Evolutionary conservation across 164 flowering plant species (phyloP).

Genomic region (Macadamia tetraphylla): DNA sequence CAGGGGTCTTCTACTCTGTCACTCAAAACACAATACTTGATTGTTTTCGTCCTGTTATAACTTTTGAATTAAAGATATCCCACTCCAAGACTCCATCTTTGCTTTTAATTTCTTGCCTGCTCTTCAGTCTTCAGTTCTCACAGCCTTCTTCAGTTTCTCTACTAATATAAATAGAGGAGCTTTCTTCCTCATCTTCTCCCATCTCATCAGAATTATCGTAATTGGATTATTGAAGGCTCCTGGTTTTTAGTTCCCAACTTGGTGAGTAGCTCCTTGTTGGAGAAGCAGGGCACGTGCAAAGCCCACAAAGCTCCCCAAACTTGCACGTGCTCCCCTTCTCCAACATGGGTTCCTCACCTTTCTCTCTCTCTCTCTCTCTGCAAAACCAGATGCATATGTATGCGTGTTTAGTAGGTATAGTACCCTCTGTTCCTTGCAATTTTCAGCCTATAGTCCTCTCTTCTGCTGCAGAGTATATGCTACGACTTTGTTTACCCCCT

Average conservation of each 20-base stretch:
- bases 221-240: neutral
- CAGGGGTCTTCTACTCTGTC: neutral
- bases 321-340: slow-evolving; percentile 60
- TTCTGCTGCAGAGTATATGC: too few species aligned
- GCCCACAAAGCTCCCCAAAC: neutral
- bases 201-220: neutral
- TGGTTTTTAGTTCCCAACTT: neutral
- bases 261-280: slow-evolving; percentile 71
- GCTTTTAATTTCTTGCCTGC: slow-evolving; percentile 6
- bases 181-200: neutral
- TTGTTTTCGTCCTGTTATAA: slow-evolving; percentile 7
- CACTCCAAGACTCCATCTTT: slow-evolving; percentile 30
- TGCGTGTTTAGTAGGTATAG: neutral
- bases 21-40: neutral
- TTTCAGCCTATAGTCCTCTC: too few species aligned
- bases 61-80: slow-evolving; percentile 27
- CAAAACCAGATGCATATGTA: neutral
- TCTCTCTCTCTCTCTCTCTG: neutral
- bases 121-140: neutral
- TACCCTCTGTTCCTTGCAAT: neutral
- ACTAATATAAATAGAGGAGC: slow-evolving; percentile 17
- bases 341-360: slow-evolving; percentile 38
- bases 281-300: slow-evolving; percentile 99
- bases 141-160: neutral
- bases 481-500: too few species aligned